Evolutionary conservation across 1,284 basidiomycete species (phyloP), one percentile per base, ranked within the genome.

Genomic region (Sporisorium reilianum): DNA sequence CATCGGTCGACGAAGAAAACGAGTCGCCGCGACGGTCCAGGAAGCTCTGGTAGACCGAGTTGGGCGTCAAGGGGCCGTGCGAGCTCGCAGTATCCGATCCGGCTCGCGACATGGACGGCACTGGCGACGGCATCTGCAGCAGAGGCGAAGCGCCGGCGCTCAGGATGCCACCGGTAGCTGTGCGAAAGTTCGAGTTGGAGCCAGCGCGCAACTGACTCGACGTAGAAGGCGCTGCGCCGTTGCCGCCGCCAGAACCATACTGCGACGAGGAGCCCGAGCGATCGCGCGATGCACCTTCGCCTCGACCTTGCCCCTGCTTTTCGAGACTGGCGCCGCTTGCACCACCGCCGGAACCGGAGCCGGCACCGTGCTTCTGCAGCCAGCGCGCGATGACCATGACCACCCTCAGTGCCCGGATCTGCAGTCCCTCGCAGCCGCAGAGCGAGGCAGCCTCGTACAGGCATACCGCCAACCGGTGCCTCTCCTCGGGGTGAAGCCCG

Each of bases 391-490:
- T 70, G 26, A 68, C 69, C 78, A 82, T 80, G 44, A 80, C 77
- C 40, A 70, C 73, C 18, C 80, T 57, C 25, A 82, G 56, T 3
- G 81, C 79, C 89, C 94, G 88, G 75, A 96, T 94, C 81, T 96
- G 93, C 56, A 97, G 86, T 79, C 91, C 92, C 75, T 93, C 90
- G 84, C 92, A 93, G 77, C 90, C 92, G 81, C 94, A 95, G 10
- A 97, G 87, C 1, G 94, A 94, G 6, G 95, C 94, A 7, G 96
- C 93, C 83, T 96, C 94, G 84, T 96, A 95, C 26, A 97, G 91
- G 42, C 92, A 93, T 10, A 95, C 92, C 14, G 92, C 93, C 9
- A 91, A 93, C 9, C 90, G 92, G 42, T 91, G 92, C 25, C 97
- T 86, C 18, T 92, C 89, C 34, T 91, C 89, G 12, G 80, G 60